Evolutionary conservation across 2,329 filamentous ascomycete species (phyloP).

Genomic region (Fusarium decemcellulare): DNA sequence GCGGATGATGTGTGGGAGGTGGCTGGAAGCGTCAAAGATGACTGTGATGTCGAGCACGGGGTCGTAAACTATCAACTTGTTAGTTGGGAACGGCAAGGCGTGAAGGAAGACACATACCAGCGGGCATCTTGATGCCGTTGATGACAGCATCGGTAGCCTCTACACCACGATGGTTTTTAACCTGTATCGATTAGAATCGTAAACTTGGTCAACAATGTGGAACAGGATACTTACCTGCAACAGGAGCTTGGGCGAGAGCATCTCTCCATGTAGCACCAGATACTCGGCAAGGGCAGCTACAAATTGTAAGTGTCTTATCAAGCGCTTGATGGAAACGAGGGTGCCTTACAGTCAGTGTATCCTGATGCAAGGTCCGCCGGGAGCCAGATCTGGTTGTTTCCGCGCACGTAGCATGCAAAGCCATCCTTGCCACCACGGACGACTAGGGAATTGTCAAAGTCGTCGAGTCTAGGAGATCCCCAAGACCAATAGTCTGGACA

Average conservation of each 20-base stretch:
- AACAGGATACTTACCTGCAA: not conserved
- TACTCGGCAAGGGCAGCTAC: conserved; percentile 7
- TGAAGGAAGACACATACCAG: not conserved
- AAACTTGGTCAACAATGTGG: no score
- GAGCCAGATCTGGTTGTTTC: conserved; percentile 32
- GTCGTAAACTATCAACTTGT: conserved; percentile 12
- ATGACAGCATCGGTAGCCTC: not conserved
- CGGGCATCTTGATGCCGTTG: conserved; percentile 12
- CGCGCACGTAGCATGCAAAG: conserved; percentile 24
- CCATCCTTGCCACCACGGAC: conserved; percentile 4
- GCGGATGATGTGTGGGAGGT: conserved; percentile 24
- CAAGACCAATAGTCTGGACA: conserved; percentile 21
- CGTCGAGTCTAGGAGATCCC: conserved; percentile 16
- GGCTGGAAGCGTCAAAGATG: conserved; percentile 10
- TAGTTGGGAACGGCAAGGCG: not conserved
- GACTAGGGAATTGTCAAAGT: conserved; percentile 26
- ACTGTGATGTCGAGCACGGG: not conserved
- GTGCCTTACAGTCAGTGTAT: conserved; percentile 12
- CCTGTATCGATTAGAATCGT: not conserved
- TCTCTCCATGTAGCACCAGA: conserved; percentile 12
- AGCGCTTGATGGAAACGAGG: rapidly evolving
- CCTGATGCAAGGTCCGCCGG: conserved; percentile 10
- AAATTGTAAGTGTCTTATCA: rapidly evolving
- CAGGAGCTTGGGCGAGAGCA: conserved; percentile 21
- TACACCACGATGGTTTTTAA: not conserved